Conservation (phyloP, 495 filamentous ascomycete species). For the Tuber magnatum region DNA sequence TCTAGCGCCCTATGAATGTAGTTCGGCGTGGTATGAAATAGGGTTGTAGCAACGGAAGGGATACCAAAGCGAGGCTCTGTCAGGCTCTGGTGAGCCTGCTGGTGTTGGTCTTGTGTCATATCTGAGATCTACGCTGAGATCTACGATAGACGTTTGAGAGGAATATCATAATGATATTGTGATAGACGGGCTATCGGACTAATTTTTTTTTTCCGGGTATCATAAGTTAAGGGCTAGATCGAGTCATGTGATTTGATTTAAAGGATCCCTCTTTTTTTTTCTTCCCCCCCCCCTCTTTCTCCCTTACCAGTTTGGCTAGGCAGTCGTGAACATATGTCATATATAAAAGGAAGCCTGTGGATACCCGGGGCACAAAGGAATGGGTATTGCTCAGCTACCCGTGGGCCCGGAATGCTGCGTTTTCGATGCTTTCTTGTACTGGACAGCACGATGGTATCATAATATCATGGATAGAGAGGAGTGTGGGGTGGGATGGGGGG, state of each 20-base stretch:
- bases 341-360: background rate
- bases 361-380: conserved; percentile 1
- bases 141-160: too few relatives aligned
- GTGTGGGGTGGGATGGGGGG: background rate
- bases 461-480: background rate
- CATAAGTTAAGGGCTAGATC: background rate
- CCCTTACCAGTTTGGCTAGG: background rate
- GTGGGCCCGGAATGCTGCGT: background rate
- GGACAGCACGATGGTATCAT: background rate
- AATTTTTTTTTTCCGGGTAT: too few relatives aligned
- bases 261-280: background rate
- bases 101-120: too few relatives aligned
- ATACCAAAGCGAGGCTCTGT: background rate
- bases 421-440: background rate
- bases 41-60: background rate
- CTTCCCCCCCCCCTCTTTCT: background rate
- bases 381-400: background rate
- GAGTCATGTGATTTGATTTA: background rate
- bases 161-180: too few relatives aligned
- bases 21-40: too few relatives aligned
- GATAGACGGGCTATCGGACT: too few relatives aligned
- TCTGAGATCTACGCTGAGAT: too few relatives aligned
- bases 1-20: background rate
- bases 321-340: background rate
- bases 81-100: background rate